phyloP scores from a whole-genome alignment of 345 rosid genomes.

The Dimocarpus longan region DNA sequence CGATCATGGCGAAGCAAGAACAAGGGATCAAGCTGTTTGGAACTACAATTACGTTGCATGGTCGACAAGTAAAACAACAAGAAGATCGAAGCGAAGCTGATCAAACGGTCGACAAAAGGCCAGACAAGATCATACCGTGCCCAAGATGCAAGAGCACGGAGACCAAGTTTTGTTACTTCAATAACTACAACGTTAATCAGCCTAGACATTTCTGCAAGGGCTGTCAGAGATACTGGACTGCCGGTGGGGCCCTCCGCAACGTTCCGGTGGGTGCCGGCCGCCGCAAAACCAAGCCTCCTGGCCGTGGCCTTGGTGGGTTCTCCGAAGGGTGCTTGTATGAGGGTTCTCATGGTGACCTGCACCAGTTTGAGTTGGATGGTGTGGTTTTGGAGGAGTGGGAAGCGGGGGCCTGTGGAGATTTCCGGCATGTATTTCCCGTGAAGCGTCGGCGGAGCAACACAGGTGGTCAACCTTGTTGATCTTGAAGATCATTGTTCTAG shows the following conservation, averaged over 20 bases:
- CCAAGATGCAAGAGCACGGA: conserved; percentile 97
- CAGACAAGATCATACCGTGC: conserved; percentile 87
- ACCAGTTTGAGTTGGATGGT: conserved; percentile 56
- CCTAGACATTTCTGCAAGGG: conserved; percentile 98
- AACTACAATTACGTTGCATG: conserved; percentile 63
- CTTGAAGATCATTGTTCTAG: conserved; percentile 8
- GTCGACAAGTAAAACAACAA: conserved; percentile 29
- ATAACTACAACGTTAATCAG: conserved; percentile 96
- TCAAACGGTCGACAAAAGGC: conserved; percentile 58
- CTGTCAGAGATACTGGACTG: conserved; percentile 98
- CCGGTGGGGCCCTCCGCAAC: conserved; percentile 93
- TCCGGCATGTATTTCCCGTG: conserved; percentile 59
- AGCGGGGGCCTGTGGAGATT: conserved; percentile 47
- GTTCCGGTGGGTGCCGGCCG: conserved; percentile 98
- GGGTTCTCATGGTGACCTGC: conserved; percentile 38
- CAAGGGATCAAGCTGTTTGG: conserved; percentile 92
- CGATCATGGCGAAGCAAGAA: conserved; percentile 53
- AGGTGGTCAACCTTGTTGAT: conserved; percentile 57
- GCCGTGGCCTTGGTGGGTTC: conserved; percentile 36
- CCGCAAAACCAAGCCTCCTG: conserved; percentile 74
- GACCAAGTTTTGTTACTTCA: conserved; percentile 96
- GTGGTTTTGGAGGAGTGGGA: conserved; percentile 67
- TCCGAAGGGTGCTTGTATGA: conserved; percentile 43
- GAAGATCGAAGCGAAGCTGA: conserved; percentile 41
- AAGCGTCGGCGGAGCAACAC: conserved; percentile 60